These are phyloP conservation scores for Hyphopichia khmerensis DNA, from an alignment of 1,139 yeast species.

Conservation along the genomic window DNA sequence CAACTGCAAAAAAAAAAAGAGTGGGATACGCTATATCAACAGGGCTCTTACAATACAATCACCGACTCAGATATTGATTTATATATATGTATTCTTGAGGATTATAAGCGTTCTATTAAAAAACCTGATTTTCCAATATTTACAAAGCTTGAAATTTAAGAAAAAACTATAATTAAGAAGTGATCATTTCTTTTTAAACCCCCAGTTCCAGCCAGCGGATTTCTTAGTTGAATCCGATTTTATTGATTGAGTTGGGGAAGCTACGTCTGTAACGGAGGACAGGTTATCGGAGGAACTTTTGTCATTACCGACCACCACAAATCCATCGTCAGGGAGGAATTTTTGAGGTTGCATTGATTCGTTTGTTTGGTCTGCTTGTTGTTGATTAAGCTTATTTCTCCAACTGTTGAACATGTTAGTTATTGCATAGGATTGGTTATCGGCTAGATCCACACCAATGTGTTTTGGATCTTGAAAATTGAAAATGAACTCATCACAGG, in stretches of 20 bases:
- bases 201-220: constrained; percentile 13
- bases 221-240: neutral
- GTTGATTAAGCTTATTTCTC: constrained; percentile 1
- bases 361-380: neutral
- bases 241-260: neutral
- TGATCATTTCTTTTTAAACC: constrained; percentile 12
- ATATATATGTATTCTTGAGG: too few relatives aligned
- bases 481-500: constrained; percentile 86
- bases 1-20: too few relatives aligned
- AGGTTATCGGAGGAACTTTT: neutral
- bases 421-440: constrained; percentile 19
- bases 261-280: neutral
- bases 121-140: too few relatives aligned
- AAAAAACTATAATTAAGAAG: neutral
- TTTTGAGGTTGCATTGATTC: constrained; percentile 13
- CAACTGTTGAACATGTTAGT: constrained; percentile 7
- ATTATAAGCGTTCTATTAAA: too few relatives aligned
- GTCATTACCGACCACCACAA: constrained; percentile 1
- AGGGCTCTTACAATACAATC: too few relatives aligned
- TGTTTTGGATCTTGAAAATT: constrained; percentile 85
- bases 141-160: too few relatives aligned
- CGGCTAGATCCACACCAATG: constrained; percentile 32
- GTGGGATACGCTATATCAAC: too few relatives aligned
- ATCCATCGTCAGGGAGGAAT: constrained; percentile 10
- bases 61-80: too few relatives aligned